Evolutionary conservation across 2,329 filamentous ascomycete genomes (phyloP).

Genomic region (Fusarium irregulare): DNA sequence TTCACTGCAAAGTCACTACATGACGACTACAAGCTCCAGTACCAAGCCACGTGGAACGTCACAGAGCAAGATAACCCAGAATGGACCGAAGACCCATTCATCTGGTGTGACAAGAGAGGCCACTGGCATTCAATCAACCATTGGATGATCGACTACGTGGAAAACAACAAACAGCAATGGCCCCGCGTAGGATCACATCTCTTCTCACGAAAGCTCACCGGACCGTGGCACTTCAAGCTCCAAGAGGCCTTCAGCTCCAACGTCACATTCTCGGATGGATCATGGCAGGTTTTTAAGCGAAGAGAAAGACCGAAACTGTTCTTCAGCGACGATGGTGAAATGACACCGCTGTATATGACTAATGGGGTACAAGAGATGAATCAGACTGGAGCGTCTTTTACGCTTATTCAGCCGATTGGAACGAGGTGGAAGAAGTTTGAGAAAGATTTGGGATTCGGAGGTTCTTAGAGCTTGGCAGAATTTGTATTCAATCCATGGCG

Average conservation of each 20-base stretch:
- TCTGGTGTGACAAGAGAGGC: slow-evolving; percentile 50
- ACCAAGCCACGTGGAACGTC: slow-evolving; percentile 27
- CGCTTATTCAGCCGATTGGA: slow-evolving; percentile 29
- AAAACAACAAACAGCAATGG: slow-evolving; percentile 44
- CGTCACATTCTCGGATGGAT: slow-evolving; percentile 54
- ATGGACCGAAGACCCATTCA: slow-evolving; percentile 49
- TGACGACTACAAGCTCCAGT: slow-evolving; percentile 6
- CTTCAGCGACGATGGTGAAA: slow-evolving; percentile 56
- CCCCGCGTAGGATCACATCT: slow-evolving; percentile 48
- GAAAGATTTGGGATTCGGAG: background rate
- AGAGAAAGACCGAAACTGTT: slow-evolving; percentile 61
- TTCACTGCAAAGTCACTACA: slow-evolving; percentile 2
- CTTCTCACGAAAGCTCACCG: slow-evolving; percentile 42
- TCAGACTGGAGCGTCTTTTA: slow-evolving; percentile 21
- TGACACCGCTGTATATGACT: slow-evolving; percentile 59
- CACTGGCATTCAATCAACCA: slow-evolving; percentile 50
- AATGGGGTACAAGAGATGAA: slow-evolving; percentile 59
- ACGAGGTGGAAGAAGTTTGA: slow-evolving; percentile 30
- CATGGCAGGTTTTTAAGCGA: slow-evolving; percentile 53
- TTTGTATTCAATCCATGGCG: background rate
- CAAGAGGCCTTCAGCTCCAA: slow-evolving; percentile 47
- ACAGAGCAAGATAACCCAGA: slow-evolving; percentile 21
- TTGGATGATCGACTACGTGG: slow-evolving; percentile 46
- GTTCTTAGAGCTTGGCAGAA: background rate
- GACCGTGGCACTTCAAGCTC: slow-evolving; percentile 48